These are phyloP conservation scores for Fusarium algeriense DNA, from an alignment of 2,329 filamentous ascomycete species.

Conservation along the genomic window DNA sequence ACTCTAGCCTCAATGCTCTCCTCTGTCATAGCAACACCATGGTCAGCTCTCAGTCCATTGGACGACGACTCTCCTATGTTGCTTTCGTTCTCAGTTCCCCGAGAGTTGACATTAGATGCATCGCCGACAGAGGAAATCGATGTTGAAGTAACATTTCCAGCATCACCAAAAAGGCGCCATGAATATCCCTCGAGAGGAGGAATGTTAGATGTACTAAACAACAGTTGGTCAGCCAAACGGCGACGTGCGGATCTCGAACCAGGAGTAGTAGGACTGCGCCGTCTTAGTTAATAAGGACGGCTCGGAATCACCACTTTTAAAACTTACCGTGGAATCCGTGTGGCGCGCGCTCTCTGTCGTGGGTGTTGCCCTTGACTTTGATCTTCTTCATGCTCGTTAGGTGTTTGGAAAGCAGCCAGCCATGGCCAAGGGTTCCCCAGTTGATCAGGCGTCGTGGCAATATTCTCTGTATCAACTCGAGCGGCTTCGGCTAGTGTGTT, in stretches of 20 bases:
- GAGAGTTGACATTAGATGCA: background rate
- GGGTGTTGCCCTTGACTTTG: background rate
- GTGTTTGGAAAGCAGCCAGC: constrained; percentile 7
- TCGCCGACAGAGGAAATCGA: background rate
- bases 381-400: background rate
- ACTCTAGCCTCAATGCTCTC: constrained; percentile 64
- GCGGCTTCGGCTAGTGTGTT: background rate
- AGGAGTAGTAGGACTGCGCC: constrained; percentile 17
- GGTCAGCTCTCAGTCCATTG: constrained; percentile 59
- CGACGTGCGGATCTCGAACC: constrained; percentile 11
- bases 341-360: constrained; percentile 14
- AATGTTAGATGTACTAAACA: constrained; percentile 6
- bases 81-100: background rate
- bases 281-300: constrained; percentile 8
- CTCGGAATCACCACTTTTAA: background rate
- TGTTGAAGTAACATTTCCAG: background rate
- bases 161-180: background rate
- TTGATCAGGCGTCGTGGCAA: background rate
- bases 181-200: constrained; percentile 3
- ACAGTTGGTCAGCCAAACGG: constrained; percentile 9
- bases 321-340: constrained; percentile 24
- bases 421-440: constrained; percentile 24
- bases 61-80: constrained; percentile 23
- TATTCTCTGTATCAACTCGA: background rate
- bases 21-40: constrained; percentile 68